Evolutionary conservation across 2,329 filamentous ascomycete species (phyloP), one percentile per base, ranked within the genome.

Genomic region (Colletotrichum cereale): DNA sequence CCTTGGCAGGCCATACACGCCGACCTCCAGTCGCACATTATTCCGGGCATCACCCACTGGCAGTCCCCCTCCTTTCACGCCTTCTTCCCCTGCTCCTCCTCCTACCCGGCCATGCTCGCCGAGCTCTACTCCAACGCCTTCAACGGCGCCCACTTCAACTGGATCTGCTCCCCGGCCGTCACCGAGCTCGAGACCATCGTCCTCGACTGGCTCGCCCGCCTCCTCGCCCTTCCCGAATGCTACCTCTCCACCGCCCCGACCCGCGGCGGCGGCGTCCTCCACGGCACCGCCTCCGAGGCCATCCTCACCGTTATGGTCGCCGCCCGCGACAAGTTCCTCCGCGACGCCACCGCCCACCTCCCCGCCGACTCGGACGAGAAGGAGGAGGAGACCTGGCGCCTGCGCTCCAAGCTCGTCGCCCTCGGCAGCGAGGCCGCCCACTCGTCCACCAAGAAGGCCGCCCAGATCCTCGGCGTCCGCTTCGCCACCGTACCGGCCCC

Each of bases 41-140:
- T 97, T 79, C 96, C 96, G 0, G 96, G 96, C 7, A 86, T 98
- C 66, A 98, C 96, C 0, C 96, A 98, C 83, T 98, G 96, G 95
- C 92, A 97, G 80, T 94, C 91, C 2, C 96, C 94, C 21, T 95
- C 96, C 79, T 98, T 97, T 86, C 94, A 98, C 89, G 96, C 96
- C 55, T 98, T 97, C 86, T 98, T 96, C 83, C 93, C 96, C 1
- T 94, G 94, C 61, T 91, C 90, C 31, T 91, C 91, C 64, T 93
- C 92, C 44, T 98, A 92, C 79, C 95, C 96, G 0, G 89, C 91
- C 36, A 96, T 97, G 80, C 87, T 98, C 14, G 96, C 94, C 26
- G 96, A 98, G 83, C 91, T 98, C 85, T 98, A 97, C 85, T 94
- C 91, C 53, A 91, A 93, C 6, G 92, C 94, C 8, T 95, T 98